phyloP scores from a whole-genome alignment of 768 basidiomycete genomes.

The Psilocybe tampanensis region DNA sequence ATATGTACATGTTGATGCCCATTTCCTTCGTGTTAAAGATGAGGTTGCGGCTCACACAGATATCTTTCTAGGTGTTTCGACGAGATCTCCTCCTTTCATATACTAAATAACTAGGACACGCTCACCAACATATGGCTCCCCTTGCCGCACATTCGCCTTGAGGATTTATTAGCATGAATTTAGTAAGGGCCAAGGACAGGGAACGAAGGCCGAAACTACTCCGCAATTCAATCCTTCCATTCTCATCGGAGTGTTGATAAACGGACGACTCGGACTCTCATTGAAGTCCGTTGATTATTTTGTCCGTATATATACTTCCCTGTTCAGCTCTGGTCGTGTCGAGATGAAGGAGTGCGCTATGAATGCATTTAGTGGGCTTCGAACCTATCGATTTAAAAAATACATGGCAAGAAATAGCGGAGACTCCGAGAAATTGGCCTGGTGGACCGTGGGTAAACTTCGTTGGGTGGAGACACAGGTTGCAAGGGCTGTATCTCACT shows the following conservation, averaged over 20 bases:
- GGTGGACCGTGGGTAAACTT: background rate
- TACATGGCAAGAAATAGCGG: no score
- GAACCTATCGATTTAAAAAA: no score
- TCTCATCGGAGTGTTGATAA: background rate
- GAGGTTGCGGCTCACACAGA: background rate
- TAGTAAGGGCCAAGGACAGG: background rate
- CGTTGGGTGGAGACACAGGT: background rate
- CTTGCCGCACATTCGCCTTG: no score
- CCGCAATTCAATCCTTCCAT: background rate
- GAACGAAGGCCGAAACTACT: background rate
- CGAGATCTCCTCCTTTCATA: no score
- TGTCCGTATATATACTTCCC: no score
- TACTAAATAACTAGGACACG: no score
- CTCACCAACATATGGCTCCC: no score
- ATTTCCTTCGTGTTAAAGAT: background rate
- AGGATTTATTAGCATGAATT: background rate
- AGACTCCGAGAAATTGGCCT: background rate
- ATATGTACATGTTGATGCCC: background rate
- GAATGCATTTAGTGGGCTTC: no score
- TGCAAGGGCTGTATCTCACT: slow-evolving; percentile 2
- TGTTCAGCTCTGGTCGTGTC: no score
- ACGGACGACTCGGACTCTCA: background rate
- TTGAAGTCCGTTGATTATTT: no score
- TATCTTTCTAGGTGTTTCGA: background rate
- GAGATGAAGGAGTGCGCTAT: no score